Evolutionary conservation across 1,139 yeast genomes (phyloP), one percentile per base, ranked within the genome.

Genomic region (Suhomyces wounanorum): DNA sequence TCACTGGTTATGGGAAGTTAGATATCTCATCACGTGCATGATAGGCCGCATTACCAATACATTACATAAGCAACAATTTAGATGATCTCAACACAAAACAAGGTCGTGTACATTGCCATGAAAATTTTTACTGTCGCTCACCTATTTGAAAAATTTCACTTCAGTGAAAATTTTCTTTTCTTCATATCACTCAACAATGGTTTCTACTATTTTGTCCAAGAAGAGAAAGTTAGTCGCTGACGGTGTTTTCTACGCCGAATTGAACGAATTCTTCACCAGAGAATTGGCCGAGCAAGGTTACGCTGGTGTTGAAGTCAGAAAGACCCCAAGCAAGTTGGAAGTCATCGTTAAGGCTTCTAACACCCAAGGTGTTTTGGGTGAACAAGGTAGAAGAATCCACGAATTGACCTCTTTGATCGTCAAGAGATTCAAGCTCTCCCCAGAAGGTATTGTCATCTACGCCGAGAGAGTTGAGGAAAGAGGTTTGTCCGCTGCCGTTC

Each of bases 211-310:
- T 74, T 84, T 86, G 73, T 86, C 92, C 73, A 86, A 86, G 81
- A 85, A 85, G 77, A 86, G 91, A 85, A 87, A 86, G 86, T 82
- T 86, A 70, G 97, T 92, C 79, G 97, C 97, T 80, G 99, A 94
- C 85, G 99, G 99, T 89, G 99, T 94, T 73, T 90, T 94, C 87
- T 94, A 87, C 96, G 99, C 99, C 81, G 99, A 94, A 84, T 84
- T 94, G 76, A 94, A 94, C 87, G 99, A 94, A 84, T 94, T 94
- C 95, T 95, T 94, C 90, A 90, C 98, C 85, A 91, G 98, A 84
- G 99, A 94, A 82, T 89, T 94, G 75, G 96, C 99, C 70, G 99
- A 94, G 83, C 97, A 94, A 83, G 99, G 99, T 75, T 94, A 94
- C 86, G 95, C 99, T 70, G 99, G 99, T 83, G 97, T 94, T 73